Evolutionary conservation across 2,329 filamentous ascomycete genomes (phyloP), one percentile per base, ranked within the genome.

Genomic region (Neofusicoccum sp.): DNA sequence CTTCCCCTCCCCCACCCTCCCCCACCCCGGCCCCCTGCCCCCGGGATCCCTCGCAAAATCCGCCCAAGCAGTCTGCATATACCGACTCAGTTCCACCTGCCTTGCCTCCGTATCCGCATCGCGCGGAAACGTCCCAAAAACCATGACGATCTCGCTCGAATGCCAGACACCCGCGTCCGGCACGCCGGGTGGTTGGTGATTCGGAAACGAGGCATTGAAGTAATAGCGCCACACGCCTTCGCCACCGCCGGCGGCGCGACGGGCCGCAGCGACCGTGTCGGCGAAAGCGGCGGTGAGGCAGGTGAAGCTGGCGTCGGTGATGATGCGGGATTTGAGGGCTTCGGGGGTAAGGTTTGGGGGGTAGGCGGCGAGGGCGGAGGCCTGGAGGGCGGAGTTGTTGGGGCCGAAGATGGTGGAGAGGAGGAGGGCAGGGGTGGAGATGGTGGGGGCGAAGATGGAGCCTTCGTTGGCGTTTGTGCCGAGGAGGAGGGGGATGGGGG

Each of bases 391-490:
- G 3, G 56, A 8, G 11, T 31, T 12, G 28, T 58, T 56, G 7
- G 36, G n/a, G 56, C 44, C 16, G 56, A 60, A 60, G 48, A 52
- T 16, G 4, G 33, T 8, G 7, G 33, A 11, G n/a, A 52, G 48
- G 1, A 76, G 66, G 6, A 73, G 43, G 31, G 69, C 43, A n/a
- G 69, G 47, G 12, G 73, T 66, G 6, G 73, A 64, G 9, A 68
- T 65, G 22, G 69, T 69, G 31, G 73, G 70, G 5, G 62, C 58
- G 68, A 88, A 89, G 1, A 78, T 76, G 1, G 83, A 83, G 2
- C 87, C 89, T 71, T 91, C 89, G 67, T 91, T 88, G 1, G 82
- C 83, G 71, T 89, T 90, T 43, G 82, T 82, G 5, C 89, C 88
- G 39, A 82, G 77, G 5, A 91, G 78, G 43, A 90, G 82, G 1